Evolutionary conservation across 2,329 filamentous ascomycete genomes (phyloP), one percentile per base, ranked within the genome.

Genomic region (Aspergillus fumigatiaffinis): DNA sequence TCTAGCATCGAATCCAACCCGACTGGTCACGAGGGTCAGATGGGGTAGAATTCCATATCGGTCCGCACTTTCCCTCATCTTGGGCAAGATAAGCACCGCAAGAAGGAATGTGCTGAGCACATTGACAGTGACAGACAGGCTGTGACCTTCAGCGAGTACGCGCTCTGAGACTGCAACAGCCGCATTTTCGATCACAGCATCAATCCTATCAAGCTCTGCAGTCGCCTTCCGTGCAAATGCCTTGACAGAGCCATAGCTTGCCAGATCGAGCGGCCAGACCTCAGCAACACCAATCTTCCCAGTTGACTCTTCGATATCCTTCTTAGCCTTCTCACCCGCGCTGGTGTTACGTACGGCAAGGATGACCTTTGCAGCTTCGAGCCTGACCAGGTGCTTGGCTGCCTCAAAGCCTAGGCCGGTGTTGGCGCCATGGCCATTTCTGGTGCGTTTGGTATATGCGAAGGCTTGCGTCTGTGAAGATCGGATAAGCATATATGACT

Each of bases 101-200:
- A 73, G 47, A 8, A 71, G 50, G 17, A 70, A 64, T 3, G 69
- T 71, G 4, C 65, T 59, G 20, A 70, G 54, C 1, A 71, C 62
- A 55, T 73, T 73, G 3, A 68, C 63, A 1, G 59, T 59, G 20
- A 73, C 52, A 5, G 56, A 60, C 4, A 53, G 17, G 20, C 60
- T 55, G 46, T 59, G 60, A 1, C 67, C 69, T 26, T 67, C 63
- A 14, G 71, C 68, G 3, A 38, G n/a, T 2, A 44, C 55, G 3
- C 14, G 29, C 10, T 49, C 46, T 4, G 48, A 10, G 7, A 56
- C 55, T 20, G 53, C 53, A 28, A 58, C 56, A 35, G 53, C 56
- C 17, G 56, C 56, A 41, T 58, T 58, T 38, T 56, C 53, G 32
- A 58, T 50, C 32, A 58, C 42, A 12, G 53, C 56, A 29, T 58